Evolutionary conservation across 306 rosid genomes (phyloP).

Genomic region (Albizia julibrissin): DNA sequence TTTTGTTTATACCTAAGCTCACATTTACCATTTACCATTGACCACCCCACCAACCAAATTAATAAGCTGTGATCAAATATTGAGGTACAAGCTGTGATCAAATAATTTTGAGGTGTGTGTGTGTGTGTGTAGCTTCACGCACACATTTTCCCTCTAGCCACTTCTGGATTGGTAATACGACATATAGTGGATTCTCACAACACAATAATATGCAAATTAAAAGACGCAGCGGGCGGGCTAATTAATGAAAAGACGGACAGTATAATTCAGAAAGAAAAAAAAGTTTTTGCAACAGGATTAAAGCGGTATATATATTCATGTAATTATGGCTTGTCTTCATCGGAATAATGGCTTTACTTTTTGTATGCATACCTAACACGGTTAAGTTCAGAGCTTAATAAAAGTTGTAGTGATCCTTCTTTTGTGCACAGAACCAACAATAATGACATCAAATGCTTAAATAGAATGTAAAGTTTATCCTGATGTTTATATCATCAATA

Average conservation of each 20-base stretch:
- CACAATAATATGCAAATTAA: slow-evolving; percentile 9
- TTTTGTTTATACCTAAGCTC: neutral
- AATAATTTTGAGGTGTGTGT: too few relatives aligned
- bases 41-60: too few relatives aligned
- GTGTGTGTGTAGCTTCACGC: neutral
- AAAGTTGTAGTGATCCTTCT: slow-evolving; percentile 50
- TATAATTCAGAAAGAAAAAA: slow-evolving; percentile 30
- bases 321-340: slow-evolving; percentile 34
- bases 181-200: neutral
- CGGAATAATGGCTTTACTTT: slow-evolving; percentile 38
- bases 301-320: slow-evolving; percentile 10
- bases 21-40: neutral
- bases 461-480: slow-evolving; percentile 56
- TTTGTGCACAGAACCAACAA: slow-evolving; percentile 50
- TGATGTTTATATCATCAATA: slow-evolving; percentile 45
- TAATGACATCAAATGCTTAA: slow-evolving; percentile 45
- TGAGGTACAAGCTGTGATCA: too few relatives aligned
- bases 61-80: too few relatives aligned
- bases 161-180: neutral
- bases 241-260: slow-evolving; percentile 27
- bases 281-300: slow-evolving; percentile 39
- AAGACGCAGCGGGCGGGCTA: slow-evolving; percentile 20
- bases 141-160: neutral
- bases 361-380: slow-evolving; percentile 32
- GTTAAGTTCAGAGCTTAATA: slow-evolving; percentile 37